Evolutionary conservation across 768 basidiomycete genomes (phyloP), one percentile per base, ranked within the genome.

Genomic region (Russula lepida): DNA sequence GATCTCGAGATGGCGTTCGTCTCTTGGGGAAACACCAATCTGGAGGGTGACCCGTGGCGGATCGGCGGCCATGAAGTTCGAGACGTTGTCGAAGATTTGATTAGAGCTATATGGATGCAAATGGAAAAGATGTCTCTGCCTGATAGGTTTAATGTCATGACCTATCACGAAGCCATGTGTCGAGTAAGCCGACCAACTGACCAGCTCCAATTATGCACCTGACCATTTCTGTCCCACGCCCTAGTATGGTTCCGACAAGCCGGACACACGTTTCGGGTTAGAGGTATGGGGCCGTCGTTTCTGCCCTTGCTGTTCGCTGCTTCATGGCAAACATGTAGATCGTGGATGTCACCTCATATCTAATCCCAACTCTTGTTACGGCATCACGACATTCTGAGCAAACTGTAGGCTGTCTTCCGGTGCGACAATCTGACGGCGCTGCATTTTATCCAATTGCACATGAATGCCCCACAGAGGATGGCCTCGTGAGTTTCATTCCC

Each of bases 1-100:
- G 95, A 98, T 83, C 74, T 98, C 64, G 95, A 98, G 75, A 95
- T 97, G 89, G 92, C 89, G 2, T 98, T 89, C 74, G 86, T 95
- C 19, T 87, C 88, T 8, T 97, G 95, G 85, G 87, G 86, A 8
- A 54, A 59, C 43, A 43, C 33, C 61, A 68, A 53, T 63, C 68
- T 35, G 30, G 47, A 47, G 30, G 52, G 51, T 30, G 73, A 80
- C 59, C 60, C 64, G 11, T 98, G 95, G 95, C 78, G 84, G 55
- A 95, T 98, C 56, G 95, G 95, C 25, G 94, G 92, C 19, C 71
- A 71, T 27, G 84, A 97, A 77, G 85, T 98, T 46, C 85, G 90
- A 70, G 76, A 83, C 64, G 79, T 90, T 46, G 81, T 92, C 49
- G 91, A 98, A 75, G 78, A 76, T 9, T 72, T 97, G 58, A 78